Evolutionary conservation across 495 filamentous ascomycete species (phyloP).

Genomic region (Penicillium mononematosum): DNA sequence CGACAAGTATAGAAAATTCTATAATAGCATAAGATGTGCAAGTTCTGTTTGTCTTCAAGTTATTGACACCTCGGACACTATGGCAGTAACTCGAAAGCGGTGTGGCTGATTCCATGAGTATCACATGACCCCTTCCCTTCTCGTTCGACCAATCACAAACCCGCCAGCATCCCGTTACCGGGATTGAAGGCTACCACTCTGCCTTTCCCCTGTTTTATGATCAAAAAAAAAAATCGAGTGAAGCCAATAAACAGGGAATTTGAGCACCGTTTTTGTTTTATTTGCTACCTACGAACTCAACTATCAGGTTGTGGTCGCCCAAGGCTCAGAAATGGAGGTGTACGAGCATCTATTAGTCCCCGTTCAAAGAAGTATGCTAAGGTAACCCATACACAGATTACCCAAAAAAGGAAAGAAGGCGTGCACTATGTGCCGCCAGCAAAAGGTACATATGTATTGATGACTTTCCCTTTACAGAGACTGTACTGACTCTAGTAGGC

Average conservation of each 20-base stretch:
- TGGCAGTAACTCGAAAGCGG: background rate
- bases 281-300: too few species aligned
- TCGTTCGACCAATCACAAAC: constrained; percentile 15
- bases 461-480: background rate
- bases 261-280: background rate
- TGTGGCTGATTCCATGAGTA: constrained; percentile 31
- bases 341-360: constrained; percentile 5
- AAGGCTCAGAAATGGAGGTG: constrained; percentile 13
- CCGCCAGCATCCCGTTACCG: constrained; percentile 11
- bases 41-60: too few species aligned
- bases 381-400: constrained; percentile 23
- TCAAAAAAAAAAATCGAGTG: background rate
- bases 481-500: constrained; percentile 24
- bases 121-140: constrained; percentile 36
- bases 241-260: background rate
- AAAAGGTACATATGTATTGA: constrained; percentile 32
- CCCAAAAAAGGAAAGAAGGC: constrained; percentile 45
- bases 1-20: too few species aligned
- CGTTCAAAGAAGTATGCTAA: constrained; percentile 9
- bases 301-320: background rate
- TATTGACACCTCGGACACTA: background rate
- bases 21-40: too few species aligned
- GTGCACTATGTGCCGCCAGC: constrained; percentile 47
- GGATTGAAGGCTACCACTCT: constrained; percentile 1
- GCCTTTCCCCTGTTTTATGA: background rate